phyloP scores from a whole-genome alignment of 2,329 filamentous ascomycete species.

The Cytospora mali region DNA sequence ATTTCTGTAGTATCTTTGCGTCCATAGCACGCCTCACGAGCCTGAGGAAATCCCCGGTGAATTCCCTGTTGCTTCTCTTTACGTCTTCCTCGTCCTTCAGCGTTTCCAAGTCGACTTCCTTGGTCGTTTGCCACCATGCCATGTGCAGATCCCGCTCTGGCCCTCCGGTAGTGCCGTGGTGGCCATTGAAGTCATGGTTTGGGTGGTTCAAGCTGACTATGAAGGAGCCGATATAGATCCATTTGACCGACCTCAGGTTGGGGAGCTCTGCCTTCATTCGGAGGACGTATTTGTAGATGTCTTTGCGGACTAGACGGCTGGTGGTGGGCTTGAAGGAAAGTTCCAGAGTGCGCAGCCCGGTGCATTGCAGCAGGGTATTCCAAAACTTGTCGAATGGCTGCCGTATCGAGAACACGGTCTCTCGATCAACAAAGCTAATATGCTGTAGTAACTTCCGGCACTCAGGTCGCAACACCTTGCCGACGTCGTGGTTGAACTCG shows the following conservation, averaged over 20 bases:
- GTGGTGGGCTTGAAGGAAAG: not conserved
- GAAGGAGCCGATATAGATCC: not conserved
- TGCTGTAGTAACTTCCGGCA: not conserved
- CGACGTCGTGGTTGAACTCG: not conserved
- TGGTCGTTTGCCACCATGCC: not conserved
- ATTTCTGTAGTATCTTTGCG: not conserved
- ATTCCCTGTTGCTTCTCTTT: not conserved
- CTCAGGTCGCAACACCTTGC: not conserved
- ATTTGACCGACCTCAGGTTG: not conserved
- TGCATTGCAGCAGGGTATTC: not conserved
- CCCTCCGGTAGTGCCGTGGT: too few species aligned
- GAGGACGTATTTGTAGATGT: not conserved
- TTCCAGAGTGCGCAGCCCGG: not conserved
- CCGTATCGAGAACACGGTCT: not conserved
- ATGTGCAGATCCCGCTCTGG: too few species aligned
- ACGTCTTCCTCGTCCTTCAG: not conserved
- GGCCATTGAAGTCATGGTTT: too few species aligned
- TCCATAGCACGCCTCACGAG: not conserved
- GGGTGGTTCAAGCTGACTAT: too few species aligned
- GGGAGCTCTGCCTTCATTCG: not conserved
- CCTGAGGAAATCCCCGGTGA: not conserved
- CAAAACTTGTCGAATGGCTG: not conserved
- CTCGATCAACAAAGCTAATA: not conserved
- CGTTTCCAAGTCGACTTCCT: not conserved
- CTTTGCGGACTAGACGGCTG: not conserved